phyloP scores from a whole-genome alignment of 2,329 filamentous ascomycete species.

The Dactylellina parvicollis region DNA sequence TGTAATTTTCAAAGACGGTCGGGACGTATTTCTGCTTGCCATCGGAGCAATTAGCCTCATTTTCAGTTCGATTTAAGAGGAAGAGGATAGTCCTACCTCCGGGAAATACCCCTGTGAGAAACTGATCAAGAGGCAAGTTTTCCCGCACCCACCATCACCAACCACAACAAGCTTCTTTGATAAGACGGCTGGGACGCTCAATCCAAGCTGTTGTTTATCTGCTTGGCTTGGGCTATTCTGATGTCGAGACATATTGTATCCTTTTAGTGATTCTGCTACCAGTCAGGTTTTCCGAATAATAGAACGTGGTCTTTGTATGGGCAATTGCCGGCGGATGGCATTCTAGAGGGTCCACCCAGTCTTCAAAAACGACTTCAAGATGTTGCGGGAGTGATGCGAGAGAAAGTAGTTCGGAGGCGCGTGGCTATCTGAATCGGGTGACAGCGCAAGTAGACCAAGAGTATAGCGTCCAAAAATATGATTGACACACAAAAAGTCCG shows the following conservation, averaged over 20 bases:
- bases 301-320: background rate
- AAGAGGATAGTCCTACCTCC: conserved; percentile 76
- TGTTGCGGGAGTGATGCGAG: too few relatives aligned
- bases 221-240: conserved; percentile 7
- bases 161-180: conserved; percentile 99
- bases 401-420: too few relatives aligned
- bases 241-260: conserved; percentile 37
- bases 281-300: conserved; percentile 5
- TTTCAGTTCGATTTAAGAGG: too few relatives aligned
- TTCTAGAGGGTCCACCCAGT: conserved; percentile 28
- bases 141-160: conserved; percentile 96
- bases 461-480: too few relatives aligned
- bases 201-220: conserved; percentile 64
- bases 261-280: background rate
- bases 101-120: conserved; percentile 99
- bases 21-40: conserved; percentile 91
- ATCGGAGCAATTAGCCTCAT: conserved; percentile 1
- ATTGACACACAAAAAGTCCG: too few relatives aligned
- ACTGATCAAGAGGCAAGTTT: conserved; percentile 97
- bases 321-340: conserved; percentile 32
- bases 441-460: too few relatives aligned
- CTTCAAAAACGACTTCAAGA: background rate
- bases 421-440: too few relatives aligned
- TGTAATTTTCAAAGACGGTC: conserved; percentile 99
- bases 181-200: conserved; percentile 80